A percentile compares a stretch with the other conserved stretches of the same genome.
Evolutionary conservation across 2,329 filamentous ascomycete species (phyloP).

Genomic region (Arthrinium puccinioides): DNA sequence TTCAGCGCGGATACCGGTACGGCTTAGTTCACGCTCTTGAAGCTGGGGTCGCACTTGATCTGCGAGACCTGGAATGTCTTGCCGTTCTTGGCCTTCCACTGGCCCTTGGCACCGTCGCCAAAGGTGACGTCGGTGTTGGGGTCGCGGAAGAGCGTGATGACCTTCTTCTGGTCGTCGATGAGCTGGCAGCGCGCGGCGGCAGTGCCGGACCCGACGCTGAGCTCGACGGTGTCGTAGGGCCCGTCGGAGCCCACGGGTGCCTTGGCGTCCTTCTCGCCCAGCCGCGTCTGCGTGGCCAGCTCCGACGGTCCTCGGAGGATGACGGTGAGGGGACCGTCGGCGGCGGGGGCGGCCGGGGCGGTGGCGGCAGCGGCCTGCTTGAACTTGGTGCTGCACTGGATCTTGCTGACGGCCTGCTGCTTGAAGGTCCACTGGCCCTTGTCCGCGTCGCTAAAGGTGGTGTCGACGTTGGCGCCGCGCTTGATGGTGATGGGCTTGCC

Average conservation of each 20-base stretch:
- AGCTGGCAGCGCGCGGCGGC: not conserved
- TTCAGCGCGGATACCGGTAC: too few relatives aligned
- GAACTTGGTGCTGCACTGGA: conserved; percentile 1
- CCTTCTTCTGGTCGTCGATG: not conserved
- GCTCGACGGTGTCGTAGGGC: not conserved
- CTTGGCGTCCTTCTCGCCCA: not conserved
- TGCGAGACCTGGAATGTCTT: not conserved
- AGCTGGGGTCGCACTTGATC: conserved; percentile 2
- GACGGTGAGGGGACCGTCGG: not conserved
- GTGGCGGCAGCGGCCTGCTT: not conserved
- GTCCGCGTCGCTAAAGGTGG: conserved; percentile 2
- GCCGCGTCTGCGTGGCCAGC: not conserved
- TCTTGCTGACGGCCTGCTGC: not conserved
- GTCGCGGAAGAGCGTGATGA: not conserved
- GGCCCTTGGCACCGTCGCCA: not conserved
- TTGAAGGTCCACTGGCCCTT: conserved; percentile 1
- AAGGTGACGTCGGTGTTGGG: not conserved
- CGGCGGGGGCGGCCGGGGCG: not conserved
- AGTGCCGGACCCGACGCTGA: not conserved
- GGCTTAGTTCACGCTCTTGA: not conserved
- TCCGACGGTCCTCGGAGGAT: not conserved
- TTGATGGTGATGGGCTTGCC: not conserved
- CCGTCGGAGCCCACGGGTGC: not conserved
- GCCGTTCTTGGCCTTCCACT: not conserved
- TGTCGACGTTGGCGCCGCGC: conserved; percentile 1